Percentiles rank a stretch among this genome's conserved stretches.
These are phyloP conservation scores for Citrus unshiu DNA, from an alignment of 345 rosid genomes.

Conservation along the genomic window DNA sequence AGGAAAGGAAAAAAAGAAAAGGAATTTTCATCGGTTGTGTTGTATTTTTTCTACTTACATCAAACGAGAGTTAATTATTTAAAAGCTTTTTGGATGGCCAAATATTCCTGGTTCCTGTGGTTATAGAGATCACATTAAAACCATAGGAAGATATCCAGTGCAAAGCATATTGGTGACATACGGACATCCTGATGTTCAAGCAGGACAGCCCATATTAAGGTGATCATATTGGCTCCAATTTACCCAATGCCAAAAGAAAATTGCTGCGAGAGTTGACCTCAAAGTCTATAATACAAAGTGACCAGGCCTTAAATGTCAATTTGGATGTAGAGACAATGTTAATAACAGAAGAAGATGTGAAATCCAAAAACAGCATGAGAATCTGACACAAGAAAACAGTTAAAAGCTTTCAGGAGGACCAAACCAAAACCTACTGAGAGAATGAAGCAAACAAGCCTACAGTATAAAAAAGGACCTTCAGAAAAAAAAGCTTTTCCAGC, in stretches of 20 bases:
- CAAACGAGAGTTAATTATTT: background rate
- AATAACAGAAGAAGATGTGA: background rate
- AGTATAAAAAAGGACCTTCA: background rate
- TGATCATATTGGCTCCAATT: no score
- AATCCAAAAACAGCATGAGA: background rate
- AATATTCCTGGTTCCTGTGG: no score
- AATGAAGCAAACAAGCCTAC: background rate
- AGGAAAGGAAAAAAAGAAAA: background rate
- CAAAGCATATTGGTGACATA: no score
- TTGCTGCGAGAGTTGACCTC: no score
- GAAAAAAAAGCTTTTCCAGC: background rate
- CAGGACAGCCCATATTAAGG: no score
- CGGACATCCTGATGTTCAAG: no score
- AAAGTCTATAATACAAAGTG: background rate
- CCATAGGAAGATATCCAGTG: no score
- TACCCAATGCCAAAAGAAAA: no score
- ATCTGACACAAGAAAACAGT: background rate
- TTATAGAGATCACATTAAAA: no score
- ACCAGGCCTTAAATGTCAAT: background rate
- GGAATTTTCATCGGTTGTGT: background rate
- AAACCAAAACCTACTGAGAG: background rate
- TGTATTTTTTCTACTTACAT: background rate
- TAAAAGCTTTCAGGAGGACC: background rate
- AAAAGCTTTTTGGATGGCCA: no score
- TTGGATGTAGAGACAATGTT: background rate